A percentile compares a stretch with the other conserved stretches of the same genome.
Evolutionary conservation across 176 grass and related monocot species (phyloP).

Genomic region (Eragrostis curvula): DNA sequence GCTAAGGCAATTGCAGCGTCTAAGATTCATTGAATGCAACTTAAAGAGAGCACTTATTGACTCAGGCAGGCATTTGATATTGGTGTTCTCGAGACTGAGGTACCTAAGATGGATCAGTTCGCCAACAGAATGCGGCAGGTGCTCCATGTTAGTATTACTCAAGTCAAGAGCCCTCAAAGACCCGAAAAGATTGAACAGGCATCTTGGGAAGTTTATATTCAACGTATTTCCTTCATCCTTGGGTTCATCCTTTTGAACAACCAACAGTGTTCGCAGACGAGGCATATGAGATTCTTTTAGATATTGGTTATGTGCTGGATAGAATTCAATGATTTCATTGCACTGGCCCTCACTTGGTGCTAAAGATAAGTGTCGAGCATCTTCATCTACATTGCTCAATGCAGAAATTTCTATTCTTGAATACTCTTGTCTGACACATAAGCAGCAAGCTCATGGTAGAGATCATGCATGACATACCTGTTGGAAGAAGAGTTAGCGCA

Average conservation of each 20-base stretch:
- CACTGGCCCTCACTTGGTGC: conserved; percentile 10
- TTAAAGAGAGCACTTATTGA: conserved; percentile 48
- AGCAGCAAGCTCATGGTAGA: conserved; percentile 40
- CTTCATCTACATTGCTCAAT: conserved; percentile 22
- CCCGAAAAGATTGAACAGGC: conserved; percentile 12
- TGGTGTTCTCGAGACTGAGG: conserved; percentile 39
- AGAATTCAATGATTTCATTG: background rate
- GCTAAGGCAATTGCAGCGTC: conserved; percentile 38
- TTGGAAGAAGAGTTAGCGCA: conserved; percentile 1
- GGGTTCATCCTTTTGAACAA: conserved; percentile 24
- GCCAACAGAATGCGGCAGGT: conserved; percentile 10
- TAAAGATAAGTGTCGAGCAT: conserved; percentile 37
- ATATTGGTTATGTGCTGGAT: conserved; percentile 9
- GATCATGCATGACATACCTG: conserved; percentile 53
- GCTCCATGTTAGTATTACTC: conserved; percentile 37
- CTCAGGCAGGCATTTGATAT: conserved; percentile 37
- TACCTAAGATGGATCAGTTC: conserved; percentile 50
- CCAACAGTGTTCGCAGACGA: conserved; percentile 22
- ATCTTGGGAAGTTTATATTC: conserved; percentile 32
- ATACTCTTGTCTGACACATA: conserved; percentile 33
- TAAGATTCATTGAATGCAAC: conserved; percentile 52
- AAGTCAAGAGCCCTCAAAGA: conserved; percentile 37
- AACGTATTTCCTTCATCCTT: conserved; percentile 1
- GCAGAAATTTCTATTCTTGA: conserved; percentile 33
- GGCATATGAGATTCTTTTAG: conserved; percentile 6